Evolutionary conservation across 306 rosid genomes (phyloP).

Genomic region (Cicer chorassanicum): DNA sequence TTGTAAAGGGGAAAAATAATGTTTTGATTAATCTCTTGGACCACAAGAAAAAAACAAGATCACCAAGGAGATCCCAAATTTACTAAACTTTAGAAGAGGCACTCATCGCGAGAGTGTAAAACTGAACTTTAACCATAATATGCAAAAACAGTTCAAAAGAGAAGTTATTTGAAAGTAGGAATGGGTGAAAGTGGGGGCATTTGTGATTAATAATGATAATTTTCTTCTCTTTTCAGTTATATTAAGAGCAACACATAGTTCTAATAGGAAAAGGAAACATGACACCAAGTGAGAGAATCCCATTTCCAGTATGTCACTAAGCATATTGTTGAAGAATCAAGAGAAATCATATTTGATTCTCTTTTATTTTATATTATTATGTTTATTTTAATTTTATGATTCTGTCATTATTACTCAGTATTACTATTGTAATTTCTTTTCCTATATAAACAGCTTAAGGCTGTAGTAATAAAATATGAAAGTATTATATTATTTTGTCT

Average conservation of each 20-base stretch:
- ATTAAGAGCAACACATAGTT: background rate
- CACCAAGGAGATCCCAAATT: slow-evolving; percentile 9
- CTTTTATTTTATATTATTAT: too few species aligned
- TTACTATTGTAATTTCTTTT: too few species aligned
- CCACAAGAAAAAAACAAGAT: slow-evolving; percentile 39
- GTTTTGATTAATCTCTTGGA: slow-evolving; percentile 33
- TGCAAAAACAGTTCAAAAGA: background rate
- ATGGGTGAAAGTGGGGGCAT: slow-evolving; percentile 21
- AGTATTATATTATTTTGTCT: too few species aligned
- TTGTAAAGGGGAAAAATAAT: slow-evolving; percentile 18
- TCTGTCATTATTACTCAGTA: too few species aligned
- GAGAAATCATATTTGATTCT: too few species aligned
- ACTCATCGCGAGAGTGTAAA: slow-evolving; percentile 14
- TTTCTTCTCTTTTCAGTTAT: background rate
- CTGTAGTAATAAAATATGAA: too few species aligned
- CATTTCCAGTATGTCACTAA: slow-evolving; percentile 9
- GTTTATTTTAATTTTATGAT: too few species aligned
- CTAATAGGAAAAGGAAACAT: slow-evolving; percentile 23
- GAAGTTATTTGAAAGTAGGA: slow-evolving; percentile 21
- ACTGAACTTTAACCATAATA: slow-evolving; percentile 21
- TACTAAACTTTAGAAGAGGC: slow-evolving; percentile 17
- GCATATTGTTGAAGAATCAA: too few species aligned
- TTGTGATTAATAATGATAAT: slow-evolving; percentile 2
- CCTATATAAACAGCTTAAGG: too few species aligned
- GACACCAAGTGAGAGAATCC: slow-evolving; percentile 24